Evolutionary conservation across 352 stramenopile species (phyloP).

Genomic region (Phytophthora boehmeriae): DNA sequence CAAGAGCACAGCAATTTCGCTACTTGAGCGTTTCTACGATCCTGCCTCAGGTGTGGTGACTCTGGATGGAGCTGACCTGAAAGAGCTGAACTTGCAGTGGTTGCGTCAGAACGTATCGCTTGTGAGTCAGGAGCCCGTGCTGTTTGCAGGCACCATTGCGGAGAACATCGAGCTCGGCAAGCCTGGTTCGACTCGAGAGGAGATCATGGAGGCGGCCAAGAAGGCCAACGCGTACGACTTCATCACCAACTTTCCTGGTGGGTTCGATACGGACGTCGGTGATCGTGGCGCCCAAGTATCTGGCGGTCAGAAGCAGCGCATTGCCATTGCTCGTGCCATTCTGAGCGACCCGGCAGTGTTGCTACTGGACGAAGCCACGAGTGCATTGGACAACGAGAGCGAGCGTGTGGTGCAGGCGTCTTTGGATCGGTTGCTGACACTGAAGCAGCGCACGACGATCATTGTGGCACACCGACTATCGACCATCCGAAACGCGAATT

Average conservation of each 20-base stretch:
- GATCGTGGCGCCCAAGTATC: slow-evolving; percentile 42
- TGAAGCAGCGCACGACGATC: slow-evolving; percentile 45
- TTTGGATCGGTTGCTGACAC: slow-evolving; percentile 32
- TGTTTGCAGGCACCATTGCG: slow-evolving; percentile 41
- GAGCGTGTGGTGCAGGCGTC: slow-evolving; percentile 43
- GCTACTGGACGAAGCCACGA: slow-evolving; percentile 40
- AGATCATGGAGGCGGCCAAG: slow-evolving; percentile 40
- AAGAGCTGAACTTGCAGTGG: slow-evolving; percentile 41
- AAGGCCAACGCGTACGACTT: slow-evolving; percentile 48
- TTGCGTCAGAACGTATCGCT: slow-evolving; percentile 40
- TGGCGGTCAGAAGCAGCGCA: slow-evolving; percentile 43
- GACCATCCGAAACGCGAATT: slow-evolving; percentile 40
- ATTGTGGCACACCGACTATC: slow-evolving; percentile 42
- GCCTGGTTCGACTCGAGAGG: slow-evolving; percentile 34
- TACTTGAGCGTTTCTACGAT: slow-evolving; percentile 45
- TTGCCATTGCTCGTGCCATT: slow-evolving; percentile 41
- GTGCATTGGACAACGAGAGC: slow-evolving; percentile 43
- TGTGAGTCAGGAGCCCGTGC: slow-evolving; percentile 41
- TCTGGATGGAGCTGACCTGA: slow-evolving; percentile 36
- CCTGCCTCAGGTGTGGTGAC: slow-evolving; percentile 33
- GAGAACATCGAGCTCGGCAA: slow-evolving; percentile 46
- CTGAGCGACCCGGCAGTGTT: slow-evolving; percentile 37
- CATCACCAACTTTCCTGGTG: slow-evolving; percentile 37
- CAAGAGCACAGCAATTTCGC: slow-evolving; percentile 42
- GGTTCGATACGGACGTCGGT: slow-evolving; percentile 42